Evolutionary conservation across 2,329 filamentous ascomycete species (phyloP), one percentile per base, ranked within the genome.

Genomic region (Biscogniauxia sp.): DNA sequence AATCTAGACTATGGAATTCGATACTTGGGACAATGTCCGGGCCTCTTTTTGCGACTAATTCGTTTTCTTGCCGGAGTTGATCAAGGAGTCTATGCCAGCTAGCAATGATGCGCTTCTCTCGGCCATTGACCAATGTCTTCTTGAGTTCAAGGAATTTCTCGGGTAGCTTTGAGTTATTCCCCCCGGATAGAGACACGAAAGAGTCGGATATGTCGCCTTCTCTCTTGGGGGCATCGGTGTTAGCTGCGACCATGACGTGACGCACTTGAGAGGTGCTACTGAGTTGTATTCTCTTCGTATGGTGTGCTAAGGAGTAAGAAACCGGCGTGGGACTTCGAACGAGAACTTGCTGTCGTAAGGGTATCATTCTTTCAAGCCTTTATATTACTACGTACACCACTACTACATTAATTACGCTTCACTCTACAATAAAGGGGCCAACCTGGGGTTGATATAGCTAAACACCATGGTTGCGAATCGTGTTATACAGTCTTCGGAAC

Each of bases 201-300:
- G 84, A 76, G 56, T 86, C 84, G 0, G 85, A 86, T 37, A 89
- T 88, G 64, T 88, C 81, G 2, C 86, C 86, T 65, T 85, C 83
- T 49, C 82, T 79, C 66, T 85, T 86, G 4, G n/a, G 60, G 2
- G 59, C 11, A 32, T 13, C 37, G 15, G 63, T 59, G 28, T 62
- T 55, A 2, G 62, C 57, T 8, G 67, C 54, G 60, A 62, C 61
- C 56, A 61, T 62, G 17, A 69, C 55, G 5, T 37, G 53, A 50
- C 64, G 63, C 23, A 53, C 25, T 17, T 60, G 57, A n/a, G 5
- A 57, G 23, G 49, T 17, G 5, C 51, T 56, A 15, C 26, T 53
- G 6, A 32, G 20, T 19, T 51, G 17, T 2, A 45, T 45, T n/a
- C 15, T 45, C 13, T 17, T 45, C 6, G 15, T 32, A 32, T 32